Evolutionary conservation across 2,329 filamentous ascomycete species (phyloP), one percentile per base, ranked within the genome.

Genomic region (Hawksworthiomyces lignivorus): DNA sequence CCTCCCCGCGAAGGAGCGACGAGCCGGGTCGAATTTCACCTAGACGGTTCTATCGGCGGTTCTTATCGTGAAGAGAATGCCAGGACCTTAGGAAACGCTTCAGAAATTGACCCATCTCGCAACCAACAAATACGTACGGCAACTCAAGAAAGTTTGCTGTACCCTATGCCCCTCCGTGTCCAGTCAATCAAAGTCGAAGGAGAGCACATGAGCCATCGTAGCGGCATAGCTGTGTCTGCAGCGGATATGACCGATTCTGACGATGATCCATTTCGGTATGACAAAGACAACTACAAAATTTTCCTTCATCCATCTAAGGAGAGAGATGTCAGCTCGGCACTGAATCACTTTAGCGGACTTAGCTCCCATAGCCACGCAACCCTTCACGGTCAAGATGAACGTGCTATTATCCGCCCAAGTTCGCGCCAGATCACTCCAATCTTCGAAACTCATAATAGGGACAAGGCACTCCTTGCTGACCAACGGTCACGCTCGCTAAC

Each of bases 251-350:
- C 59, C 20, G 61, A 57, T 6, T 64, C 62, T 0, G 60, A 61
- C 24, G 54, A 59, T 1, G 67, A 72, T 30, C 68, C 64, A 0
- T 73, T 73, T 54, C 58, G 59, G 36, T 73, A 70, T 45, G 69
- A 72, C 48, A 57, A 54, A 26, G 57, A 58, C 8, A 47, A 54
- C 2, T 68, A 68, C 46, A 59, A 56, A 12, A 45, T 56, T 9
- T 65, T 65, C 29, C 49, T 69, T 8, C 55, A 60, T 7, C 53
- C 61, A 4, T 55, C 59, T 2, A 61, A 59, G 43, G 68, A 72
- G 46, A 57, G 62, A 41, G 65, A 72, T 10, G 58, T 71, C 12
- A 71, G 65, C 41, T 58, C 51, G 19, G 62, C 59, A 7, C 58
- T 70, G 17, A 59, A 57, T 21, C 55, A 53, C 17, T 46, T 58